Percentiles rank a stretch among this genome's conserved stretches.
phyloP scores from a whole-genome alignment of 805 yeast genomes.

The Schizosaccharomyces lindneri region DNA sequence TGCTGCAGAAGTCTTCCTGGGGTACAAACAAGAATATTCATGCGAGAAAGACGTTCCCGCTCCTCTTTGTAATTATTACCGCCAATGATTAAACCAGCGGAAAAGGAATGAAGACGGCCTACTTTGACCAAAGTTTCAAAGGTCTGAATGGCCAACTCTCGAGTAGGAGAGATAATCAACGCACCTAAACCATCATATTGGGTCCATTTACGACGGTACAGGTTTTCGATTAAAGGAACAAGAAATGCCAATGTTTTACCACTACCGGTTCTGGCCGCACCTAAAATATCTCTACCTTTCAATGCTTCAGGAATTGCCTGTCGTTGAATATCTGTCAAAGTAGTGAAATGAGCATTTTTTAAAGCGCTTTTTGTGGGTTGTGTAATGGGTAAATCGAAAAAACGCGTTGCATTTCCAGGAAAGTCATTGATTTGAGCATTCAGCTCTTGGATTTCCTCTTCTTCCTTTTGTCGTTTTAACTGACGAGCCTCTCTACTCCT shows the following conservation, averaged over 20 bases:
- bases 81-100: conserved; percentile 82
- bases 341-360: conserved; percentile 49
- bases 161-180: conserved; percentile 66
- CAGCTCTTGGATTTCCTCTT: neutral
- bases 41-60: conserved; percentile 48
- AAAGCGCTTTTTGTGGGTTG: conserved; percentile 13
- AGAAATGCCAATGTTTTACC: conserved; percentile 78
- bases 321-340: conserved; percentile 67
- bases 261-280: conserved; percentile 75
- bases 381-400: neutral
- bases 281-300: conserved; percentile 56
- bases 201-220: conserved; percentile 35
- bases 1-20: conserved; percentile 83
- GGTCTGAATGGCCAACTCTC: conserved; percentile 76
- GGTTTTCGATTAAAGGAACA: conserved; percentile 43
- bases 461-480: neutral
- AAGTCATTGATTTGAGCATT: neutral
- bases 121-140: conserved; percentile 68
- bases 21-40: conserved; percentile 70
- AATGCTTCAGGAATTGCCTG: conserved; percentile 52
- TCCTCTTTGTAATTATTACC: conserved; percentile 74
- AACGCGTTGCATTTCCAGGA: neutral
- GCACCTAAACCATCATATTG: conserved; percentile 79
- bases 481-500: conserved; percentile 1
- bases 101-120: conserved; percentile 47